Percentiles rank a stretch among this genome's conserved stretches.
These are phyloP conservation scores for Eucalyptus pauciflora DNA, from an alignment of 345 rosid genomes.

Conservation along the genomic window DNA sequence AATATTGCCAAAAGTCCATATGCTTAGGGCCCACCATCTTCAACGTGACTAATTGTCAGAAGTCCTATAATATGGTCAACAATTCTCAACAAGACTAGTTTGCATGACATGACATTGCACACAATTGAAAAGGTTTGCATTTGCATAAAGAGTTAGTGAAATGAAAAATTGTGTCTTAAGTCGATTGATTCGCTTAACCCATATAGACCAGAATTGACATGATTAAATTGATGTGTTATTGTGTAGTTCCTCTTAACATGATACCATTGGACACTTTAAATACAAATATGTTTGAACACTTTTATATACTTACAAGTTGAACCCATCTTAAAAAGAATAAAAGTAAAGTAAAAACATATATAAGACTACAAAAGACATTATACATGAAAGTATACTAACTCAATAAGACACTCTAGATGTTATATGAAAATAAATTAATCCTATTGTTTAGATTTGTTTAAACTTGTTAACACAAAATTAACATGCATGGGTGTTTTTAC, in stretches of 20 bases:
- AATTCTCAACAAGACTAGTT: neutral
- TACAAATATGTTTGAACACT: no score
- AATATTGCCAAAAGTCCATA: no score
- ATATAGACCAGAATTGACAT: no score
- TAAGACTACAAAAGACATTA: neutral
- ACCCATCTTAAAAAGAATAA: no score
- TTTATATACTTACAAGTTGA: no score
- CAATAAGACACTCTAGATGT: neutral
- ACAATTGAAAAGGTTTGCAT: neutral
- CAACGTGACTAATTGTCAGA: neutral
- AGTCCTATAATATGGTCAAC: neutral
- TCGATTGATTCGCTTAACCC: neutral
- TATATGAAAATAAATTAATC: neutral
- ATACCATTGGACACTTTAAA: no score
- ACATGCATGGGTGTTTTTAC: neutral
- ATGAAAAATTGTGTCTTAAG: neutral
- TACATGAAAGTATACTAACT: neutral
- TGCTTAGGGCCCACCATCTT: no score
- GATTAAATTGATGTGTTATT: no score
- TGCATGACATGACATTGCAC: neutral
- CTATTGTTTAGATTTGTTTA: neutral
- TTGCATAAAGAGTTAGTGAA: neutral
- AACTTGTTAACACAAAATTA: neutral
- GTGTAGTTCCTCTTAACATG: no score
- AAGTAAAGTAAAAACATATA: no score